Evolutionary conservation across 495 filamentous ascomycete species (phyloP).

Genomic region (Arthonia radiata): DNA sequence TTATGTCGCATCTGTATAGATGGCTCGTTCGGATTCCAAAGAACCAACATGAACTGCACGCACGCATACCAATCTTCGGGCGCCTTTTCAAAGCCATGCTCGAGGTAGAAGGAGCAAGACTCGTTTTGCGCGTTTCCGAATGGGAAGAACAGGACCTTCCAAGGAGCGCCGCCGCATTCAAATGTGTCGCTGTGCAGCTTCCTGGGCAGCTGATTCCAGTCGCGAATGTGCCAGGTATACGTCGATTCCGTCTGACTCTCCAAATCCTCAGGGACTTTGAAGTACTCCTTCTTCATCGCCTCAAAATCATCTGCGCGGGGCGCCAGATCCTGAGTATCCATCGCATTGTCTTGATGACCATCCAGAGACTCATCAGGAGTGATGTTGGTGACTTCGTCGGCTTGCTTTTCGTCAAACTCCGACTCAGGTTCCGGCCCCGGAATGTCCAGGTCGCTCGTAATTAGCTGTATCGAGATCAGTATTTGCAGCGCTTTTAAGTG

Average conservation of each 20-base stretch:
- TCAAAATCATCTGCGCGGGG: slow-evolving; percentile 56
- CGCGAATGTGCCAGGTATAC: slow-evolving; percentile 65
- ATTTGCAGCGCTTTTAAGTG: no score
- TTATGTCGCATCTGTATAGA: slow-evolving; percentile 42
- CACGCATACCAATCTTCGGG: slow-evolving; percentile 89
- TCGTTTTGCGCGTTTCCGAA: slow-evolving; percentile 80
- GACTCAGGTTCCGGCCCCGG: slow-evolving; percentile 7
- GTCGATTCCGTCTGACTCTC: slow-evolving; percentile 43
- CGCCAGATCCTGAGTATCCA: slow-evolving; percentile 20
- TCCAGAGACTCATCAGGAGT: slow-evolving; percentile 46
- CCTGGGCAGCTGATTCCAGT: slow-evolving; percentile 47
- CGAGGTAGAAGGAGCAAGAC: slow-evolving; percentile 85
- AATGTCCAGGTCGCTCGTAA: slow-evolving; percentile 32
- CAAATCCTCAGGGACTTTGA: slow-evolving; percentile 47
- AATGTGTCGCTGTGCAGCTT: slow-evolving; percentile 77
- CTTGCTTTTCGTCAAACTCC: slow-evolving; percentile 46
- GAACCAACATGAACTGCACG: slow-evolving; percentile 77
- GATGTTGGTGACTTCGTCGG: slow-evolving; percentile 72
- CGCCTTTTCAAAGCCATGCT: slow-evolving; percentile 59
- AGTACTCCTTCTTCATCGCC: slow-evolving; percentile 56
- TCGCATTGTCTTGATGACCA: no score
- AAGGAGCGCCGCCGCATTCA: slow-evolving; percentile 65
- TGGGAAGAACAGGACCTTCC: slow-evolving; percentile 89
- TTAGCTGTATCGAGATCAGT: no score
- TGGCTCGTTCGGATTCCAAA: slow-evolving; percentile 84